These are phyloP conservation scores for Phytophthora capsici DNA, from an alignment of 352 stramenopile genomes.

Conservation along the genomic window DNA sequence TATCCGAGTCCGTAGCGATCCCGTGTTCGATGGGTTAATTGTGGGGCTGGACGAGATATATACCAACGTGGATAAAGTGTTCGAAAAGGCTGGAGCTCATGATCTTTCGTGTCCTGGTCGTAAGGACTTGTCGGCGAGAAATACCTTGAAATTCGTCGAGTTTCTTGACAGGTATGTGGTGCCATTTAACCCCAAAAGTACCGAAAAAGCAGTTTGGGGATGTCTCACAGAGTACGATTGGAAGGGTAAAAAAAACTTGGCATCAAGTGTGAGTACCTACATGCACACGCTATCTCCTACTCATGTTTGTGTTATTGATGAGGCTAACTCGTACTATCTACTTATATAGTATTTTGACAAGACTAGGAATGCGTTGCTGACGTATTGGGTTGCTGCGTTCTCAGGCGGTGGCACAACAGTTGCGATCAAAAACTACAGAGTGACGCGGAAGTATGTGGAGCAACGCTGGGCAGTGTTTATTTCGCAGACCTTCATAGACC, in stretches of 20 bases:
- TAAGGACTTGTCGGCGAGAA: constrained; percentile 1
- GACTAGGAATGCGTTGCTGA: constrained; percentile 12
- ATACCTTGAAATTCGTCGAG: constrained; percentile 17
- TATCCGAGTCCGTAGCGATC: constrained; percentile 5
- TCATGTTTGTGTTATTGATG: background rate
- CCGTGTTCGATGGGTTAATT: constrained; percentile 17
- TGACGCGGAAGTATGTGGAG: constrained; percentile 22
- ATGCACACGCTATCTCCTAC: background rate
- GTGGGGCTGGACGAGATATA: constrained; percentile 30
- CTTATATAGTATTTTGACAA: constrained; percentile 18
- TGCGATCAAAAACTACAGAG: constrained; percentile 13
- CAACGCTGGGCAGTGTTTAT: constrained; percentile 10
- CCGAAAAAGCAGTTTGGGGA: constrained; percentile 16
- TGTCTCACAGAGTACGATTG: constrained; percentile 14
- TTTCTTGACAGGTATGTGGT: constrained; percentile 17
- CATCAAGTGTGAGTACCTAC: constrained; percentile 13
- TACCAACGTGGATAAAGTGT: constrained; percentile 14
- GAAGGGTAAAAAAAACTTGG: constrained; percentile 2
- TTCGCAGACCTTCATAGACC: constrained; percentile 8
- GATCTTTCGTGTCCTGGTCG: constrained; percentile 18
- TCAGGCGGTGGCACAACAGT: background rate
- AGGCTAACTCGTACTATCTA: background rate
- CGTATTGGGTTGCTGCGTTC: constrained; percentile 11
- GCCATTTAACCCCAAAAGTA: constrained; percentile 1
- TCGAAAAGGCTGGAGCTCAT: constrained; percentile 11